phyloP scores from a whole-genome alignment of 2,329 filamentous ascomycete species.

The Cladophialophora immunda region DNA sequence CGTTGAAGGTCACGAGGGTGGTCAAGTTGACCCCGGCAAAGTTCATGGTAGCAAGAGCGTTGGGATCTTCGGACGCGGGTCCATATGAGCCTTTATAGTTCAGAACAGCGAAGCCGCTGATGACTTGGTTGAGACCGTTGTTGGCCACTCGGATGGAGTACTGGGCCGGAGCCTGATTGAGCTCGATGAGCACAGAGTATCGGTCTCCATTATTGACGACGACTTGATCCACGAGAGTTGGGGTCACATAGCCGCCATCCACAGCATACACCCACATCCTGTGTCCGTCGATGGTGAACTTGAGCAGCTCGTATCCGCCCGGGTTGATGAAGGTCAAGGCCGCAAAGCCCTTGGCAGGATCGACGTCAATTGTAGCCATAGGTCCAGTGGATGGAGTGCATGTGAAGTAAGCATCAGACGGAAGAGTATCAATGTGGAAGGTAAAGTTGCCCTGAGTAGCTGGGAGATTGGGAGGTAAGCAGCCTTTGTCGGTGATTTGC shows the following conservation, averaged over 20 bases:
- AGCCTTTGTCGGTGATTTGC: slow-evolving; percentile 48
- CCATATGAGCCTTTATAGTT: slow-evolving; percentile 47
- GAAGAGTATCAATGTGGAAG: slow-evolving; percentile 52
- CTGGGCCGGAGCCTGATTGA: slow-evolving; percentile 48
- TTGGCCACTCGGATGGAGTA: slow-evolving; percentile 62
- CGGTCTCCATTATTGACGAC: slow-evolving; percentile 51
- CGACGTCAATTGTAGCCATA: slow-evolving; percentile 43
- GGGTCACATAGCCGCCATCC: slow-evolving; percentile 55
- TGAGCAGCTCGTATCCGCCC: slow-evolving; percentile 45
- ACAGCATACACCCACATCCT: slow-evolving; percentile 55
- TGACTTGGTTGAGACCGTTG: slow-evolving; percentile 61
- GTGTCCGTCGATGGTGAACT: slow-evolving; percentile 56
- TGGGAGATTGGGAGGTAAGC: slow-evolving; percentile 44
- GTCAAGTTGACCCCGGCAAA: slow-evolving; percentile 57
- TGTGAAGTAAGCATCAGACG: slow-evolving; percentile 54
- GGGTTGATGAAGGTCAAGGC: slow-evolving; percentile 53
- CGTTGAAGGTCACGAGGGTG: slow-evolving; percentile 56
- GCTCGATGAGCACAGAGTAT: slow-evolving; percentile 52
- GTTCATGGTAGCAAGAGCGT: slow-evolving; percentile 58
- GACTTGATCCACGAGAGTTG: slow-evolving; percentile 49
- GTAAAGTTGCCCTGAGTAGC: slow-evolving; percentile 47
- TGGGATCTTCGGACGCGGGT: slow-evolving; percentile 36
- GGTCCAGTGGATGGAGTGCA: slow-evolving; percentile 35
- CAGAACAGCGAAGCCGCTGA: slow-evolving; percentile 63
- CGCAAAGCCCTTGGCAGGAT: slow-evolving; percentile 46